Evolutionary conservation across 2,329 filamentous ascomycete genomes (phyloP), one percentile per base, ranked within the genome.

Genomic region (Pseudogymnoascus destructans): DNA sequence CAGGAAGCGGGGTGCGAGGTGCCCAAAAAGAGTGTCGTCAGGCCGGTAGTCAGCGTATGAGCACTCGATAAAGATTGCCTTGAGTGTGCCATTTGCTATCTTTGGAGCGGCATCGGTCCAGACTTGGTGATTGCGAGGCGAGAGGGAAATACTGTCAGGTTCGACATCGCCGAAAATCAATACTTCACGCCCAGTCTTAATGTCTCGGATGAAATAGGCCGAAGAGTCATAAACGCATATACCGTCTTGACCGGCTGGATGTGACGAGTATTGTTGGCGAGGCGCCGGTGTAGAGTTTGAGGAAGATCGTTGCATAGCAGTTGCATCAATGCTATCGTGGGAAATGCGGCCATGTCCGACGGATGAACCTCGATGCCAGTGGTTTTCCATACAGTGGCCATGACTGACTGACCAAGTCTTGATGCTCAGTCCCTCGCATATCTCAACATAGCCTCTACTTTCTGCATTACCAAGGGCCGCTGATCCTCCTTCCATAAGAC

Each of bases 141-240:
- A 85, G 1, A 92, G 72, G 0, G 89, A 95, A 23, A 97, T 73
- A 7, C 83, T 85, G 70, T 98, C 93, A 0, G 93, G 90, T 68
- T 98, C 93, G 35, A 97, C 88, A 64, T 98, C 93, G 15, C 93
- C 93, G 68, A 96, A 97, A 55, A 98, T 87, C 60, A 98, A 80
- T 2, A 97, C 81, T 71, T 98, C 92, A 30, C 79, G 79, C 1
- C 81, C 79, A 0, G 82, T 86, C 0, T 73, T 69, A 32, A 85
- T 75, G 60, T 93, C 87, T 35, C 89, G 86, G 63, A 98, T 87
- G 71, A 98, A 97, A 71, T 91, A 97, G 0, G 89, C 92, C 15
- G 90, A 93, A 62, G 89, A 95, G 69, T 96, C 89, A 61, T 89
- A 86, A 1, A 90, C 86, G 64, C 85, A 90, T 32, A 78, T 67